Conservation (phyloP, 441 rosid genomes). For the Adansonia grandidieri region DNA sequence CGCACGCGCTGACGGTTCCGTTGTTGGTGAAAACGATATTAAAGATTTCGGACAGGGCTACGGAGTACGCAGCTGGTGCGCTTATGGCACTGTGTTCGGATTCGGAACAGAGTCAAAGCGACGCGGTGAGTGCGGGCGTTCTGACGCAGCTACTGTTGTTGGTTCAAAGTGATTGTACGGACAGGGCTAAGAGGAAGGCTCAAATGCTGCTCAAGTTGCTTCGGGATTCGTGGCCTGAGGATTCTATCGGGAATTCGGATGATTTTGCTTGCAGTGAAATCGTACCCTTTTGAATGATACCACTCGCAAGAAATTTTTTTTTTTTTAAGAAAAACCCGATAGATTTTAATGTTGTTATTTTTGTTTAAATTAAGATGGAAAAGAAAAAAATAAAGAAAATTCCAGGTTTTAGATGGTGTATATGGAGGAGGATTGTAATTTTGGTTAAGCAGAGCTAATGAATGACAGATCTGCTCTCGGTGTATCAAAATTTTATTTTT, state of each 20-base stretch:
- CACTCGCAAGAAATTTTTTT: background rate
- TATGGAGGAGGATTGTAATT: conserved; percentile 33
- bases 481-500: no score
- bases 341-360: background rate
- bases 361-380: background rate
- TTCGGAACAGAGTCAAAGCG: conserved; percentile 63
- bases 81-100: conserved; percentile 67
- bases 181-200: conserved; percentile 86
- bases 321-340: background rate
- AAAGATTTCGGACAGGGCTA: conserved; percentile 81
- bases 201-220: conserved; percentile 79
- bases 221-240: conserved; percentile 79
- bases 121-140: conserved; percentile 83
- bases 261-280: conserved; percentile 73
- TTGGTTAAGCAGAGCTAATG: conserved; percentile 28
- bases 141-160: conserved; percentile 70
- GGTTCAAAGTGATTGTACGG: conserved; percentile 94
- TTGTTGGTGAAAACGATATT: conserved; percentile 70
- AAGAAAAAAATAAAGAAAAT: background rate
- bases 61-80: conserved; percentile 94
- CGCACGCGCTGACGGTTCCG: conserved; percentile 76
- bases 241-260: conserved; percentile 64
- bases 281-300: conserved; percentile 61
- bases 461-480: background rate
- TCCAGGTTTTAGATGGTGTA: conserved; percentile 33